Base-by-base conservation (phyloP, 495 filamentous ascomycete species). In the Penicillium egyptiacum region DNA sequence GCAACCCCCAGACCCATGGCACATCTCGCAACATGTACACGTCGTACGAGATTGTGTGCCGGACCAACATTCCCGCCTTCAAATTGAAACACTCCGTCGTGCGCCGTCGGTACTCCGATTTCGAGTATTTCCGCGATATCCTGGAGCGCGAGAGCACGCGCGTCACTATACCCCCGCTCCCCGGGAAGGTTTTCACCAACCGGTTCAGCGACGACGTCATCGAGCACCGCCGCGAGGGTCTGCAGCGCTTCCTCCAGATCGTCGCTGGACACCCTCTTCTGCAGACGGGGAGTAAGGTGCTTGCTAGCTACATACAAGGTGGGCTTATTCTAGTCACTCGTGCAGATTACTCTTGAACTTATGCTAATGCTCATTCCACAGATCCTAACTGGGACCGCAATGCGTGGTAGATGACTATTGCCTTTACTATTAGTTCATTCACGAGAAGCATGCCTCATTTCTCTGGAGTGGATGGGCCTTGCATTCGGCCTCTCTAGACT, bases 171-270 rank as follows among this genome's bases (percentile, higher is more conserved):
- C 94, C 94, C 5, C 94, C 94, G 23, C 78, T 98, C 49, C 94
- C 94, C 0, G 94, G 94, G 25, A 98, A 98, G 76, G 94, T 98
- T 30, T 96, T 98, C 65, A 97, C 93, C 25, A 98, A 98, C 72
- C 89, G 94, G 16, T 98, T 98, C 77, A 93, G 89, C 58, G 94
- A 98, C 69, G 94, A 96, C 66, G 95, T 98, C 62, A 98, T 98
- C 68, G 95, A 98, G 82, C 91, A 96, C 70, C 80, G 94, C 26
- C 80, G 93, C 44, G 89, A 92, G 63, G 94, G 94, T 9, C 78
- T 98, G 56, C 92, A 98, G 78, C 84, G 93, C 64, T 98, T 98
- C 69, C 72, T 98, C 68, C 91, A 96, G 84, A 98, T 98, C 62
- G 94, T 98, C 4, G 94, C 96, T 0, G 92, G 94, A 0, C 94